Percentiles rank a stretch among this genome's conserved stretches.
phyloP scores from a whole-genome alignment of 805 yeast genomes.

The Hanseniaspora clermontiae region DNA sequence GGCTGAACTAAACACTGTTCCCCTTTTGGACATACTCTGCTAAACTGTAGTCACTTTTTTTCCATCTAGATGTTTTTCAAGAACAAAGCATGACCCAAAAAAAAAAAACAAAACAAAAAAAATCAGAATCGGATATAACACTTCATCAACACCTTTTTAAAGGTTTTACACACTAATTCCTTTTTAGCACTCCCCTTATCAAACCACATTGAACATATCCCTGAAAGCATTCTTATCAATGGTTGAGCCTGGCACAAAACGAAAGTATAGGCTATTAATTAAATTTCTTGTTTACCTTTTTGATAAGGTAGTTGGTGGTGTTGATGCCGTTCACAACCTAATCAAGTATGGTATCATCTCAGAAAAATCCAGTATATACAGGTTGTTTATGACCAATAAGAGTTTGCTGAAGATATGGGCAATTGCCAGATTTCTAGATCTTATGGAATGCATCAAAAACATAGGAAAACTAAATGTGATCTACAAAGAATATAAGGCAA shows the following conservation, averaged over 20 bases:
- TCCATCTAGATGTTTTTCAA: no score
- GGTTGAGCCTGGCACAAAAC: neutral
- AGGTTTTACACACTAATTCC: neutral
- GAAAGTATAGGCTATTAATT: neutral
- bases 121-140: neutral
- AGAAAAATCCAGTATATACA: neutral
- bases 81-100: neutral
- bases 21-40: neutral
- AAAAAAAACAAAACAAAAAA: neutral
- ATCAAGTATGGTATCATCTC: conserved; percentile 1
- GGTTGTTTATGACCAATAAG: neutral
- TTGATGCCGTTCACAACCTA: neutral
- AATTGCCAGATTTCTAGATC: neutral
- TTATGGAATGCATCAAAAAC: neutral
- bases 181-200: neutral
- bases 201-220: neutral
- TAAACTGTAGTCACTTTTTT: neutral
- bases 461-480: neutral
- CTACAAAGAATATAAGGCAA: neutral
- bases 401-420: neutral
- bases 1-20: neutral
- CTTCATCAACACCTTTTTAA: neutral
- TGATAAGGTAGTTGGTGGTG: neutral
- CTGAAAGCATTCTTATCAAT: neutral
- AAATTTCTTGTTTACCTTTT: neutral